phyloP scores from a whole-genome alignment of 371 early-diverging fungal species.

The Cladochytrium tenue region DNA sequence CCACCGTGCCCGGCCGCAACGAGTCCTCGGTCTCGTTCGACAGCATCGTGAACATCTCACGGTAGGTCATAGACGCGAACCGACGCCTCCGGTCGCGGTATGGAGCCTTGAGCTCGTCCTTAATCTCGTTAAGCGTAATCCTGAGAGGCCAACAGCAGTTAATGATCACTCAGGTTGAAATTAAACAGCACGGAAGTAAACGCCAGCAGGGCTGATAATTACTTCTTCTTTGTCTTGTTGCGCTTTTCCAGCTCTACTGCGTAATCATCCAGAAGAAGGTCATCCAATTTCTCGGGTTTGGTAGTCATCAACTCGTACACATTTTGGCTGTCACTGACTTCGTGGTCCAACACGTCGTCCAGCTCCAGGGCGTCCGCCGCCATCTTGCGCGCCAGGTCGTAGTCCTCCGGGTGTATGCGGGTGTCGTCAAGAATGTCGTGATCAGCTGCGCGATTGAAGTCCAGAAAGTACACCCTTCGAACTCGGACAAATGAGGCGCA shows the following conservation, averaged over 20 bases:
- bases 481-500: slow-evolving; percentile 90
- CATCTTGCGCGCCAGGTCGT: slow-evolving; percentile 94
- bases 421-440: slow-evolving; percentile 86
- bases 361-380: slow-evolving; percentile 94
- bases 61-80: slow-evolving; percentile 63
- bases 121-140: slow-evolving; percentile 80
- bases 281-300: slow-evolving; percentile 77
- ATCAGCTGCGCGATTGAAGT: slow-evolving; percentile 48
- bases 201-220: neutral
- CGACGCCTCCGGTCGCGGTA: slow-evolving; percentile 73
- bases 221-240: slow-evolving; percentile 72
- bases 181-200: too few relatives aligned
- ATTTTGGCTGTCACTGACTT: slow-evolving; percentile 69
- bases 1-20: slow-evolving; percentile 64
- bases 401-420: slow-evolving; percentile 94
- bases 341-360: slow-evolving; percentile 81
- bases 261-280: slow-evolving; percentile 87
- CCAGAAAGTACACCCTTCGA: slow-evolving; percentile 26
- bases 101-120: slow-evolving; percentile 82
- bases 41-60: slow-evolving; percentile 82
- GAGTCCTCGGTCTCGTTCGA: slow-evolving; percentile 81
- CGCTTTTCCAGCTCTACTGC: slow-evolving; percentile 78
- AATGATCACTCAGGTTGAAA: neutral
- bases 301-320: slow-evolving; percentile 82
- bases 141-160: slow-evolving; percentile 3